Base-by-base conservation (phyloP, 164 flowering plant genomes). In the Nymphaea thermarum region DNA sequence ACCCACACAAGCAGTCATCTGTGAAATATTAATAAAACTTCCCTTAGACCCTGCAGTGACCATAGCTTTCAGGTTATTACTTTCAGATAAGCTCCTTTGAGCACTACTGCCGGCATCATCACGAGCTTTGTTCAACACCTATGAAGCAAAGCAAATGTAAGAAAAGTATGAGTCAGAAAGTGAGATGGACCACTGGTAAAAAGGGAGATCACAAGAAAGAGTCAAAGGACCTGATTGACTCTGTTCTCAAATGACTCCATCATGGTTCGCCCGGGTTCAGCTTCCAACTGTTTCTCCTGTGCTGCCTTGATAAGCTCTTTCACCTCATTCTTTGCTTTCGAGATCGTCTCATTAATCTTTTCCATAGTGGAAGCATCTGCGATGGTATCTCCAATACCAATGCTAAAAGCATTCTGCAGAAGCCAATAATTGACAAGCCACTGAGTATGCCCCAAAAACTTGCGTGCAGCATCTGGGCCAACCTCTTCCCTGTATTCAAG, bases 1-100 rank as follows among this genome's bases (percentile, higher is more conserved):
- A n/a, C 99, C 99, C 78, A 94, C 98, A 87, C 99, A 94, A 74
- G 99, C 98, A 83, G 98, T 94, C 99, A 94, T 94, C 80, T 94
- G 99, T 3, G 99, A 94, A 67, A 94, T 94, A 72, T 94, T 94
- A 75, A 94, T 94, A 68, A 94, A 94, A 91, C 98, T 94, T 72
- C 99, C 98, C 72, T 94, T 94, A 3, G 99, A 94, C 18, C 99
- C 99, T 17, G 98, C 99, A 6, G 98, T 94, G 44, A 94, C 99
- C 98, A 94, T 94, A 42, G 99, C 99, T 79, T 94, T 94, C 10
- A 94, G 91, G 78, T 94, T 94, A 81, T 94, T 94, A 76, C 94
- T 94, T 77, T 94, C 99, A 12, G 96, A 82, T 71, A 95, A 87
- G 72, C 99, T 95, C 78, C 85, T 91, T 73, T 95, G 90, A 8